These are phyloP conservation scores for Sarocladiaceae sp. DNA, from an alignment of 2,329 filamentous ascomycete genomes.

Conservation along the genomic window DNA sequence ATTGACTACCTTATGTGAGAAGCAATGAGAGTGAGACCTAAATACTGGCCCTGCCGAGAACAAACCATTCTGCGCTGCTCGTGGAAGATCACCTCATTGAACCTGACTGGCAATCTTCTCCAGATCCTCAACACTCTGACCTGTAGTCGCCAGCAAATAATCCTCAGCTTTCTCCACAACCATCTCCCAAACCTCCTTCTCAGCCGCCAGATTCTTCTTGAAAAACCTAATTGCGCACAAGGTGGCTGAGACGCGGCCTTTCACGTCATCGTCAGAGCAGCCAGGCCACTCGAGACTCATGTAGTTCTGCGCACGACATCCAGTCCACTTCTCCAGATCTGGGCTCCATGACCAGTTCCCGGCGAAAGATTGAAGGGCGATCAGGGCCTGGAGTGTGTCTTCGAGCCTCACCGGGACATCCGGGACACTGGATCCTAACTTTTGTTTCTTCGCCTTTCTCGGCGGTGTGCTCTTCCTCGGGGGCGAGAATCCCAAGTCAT, in stretches of 20 bases:
- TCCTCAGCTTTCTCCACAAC: conserved; percentile 54
- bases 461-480: too few species aligned
- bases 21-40: too few species aligned
- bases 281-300: conserved; percentile 11
- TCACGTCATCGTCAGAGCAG: not conserved
- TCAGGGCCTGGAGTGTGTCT: conserved; percentile 29
- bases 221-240: conserved; percentile 31
- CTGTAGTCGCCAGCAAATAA: conserved; percentile 36
- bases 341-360: conserved; percentile 26
- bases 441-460: conserved; percentile 4
- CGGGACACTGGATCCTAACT: too few species aligned
- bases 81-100: too few species aligned
- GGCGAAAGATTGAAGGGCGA: conserved; percentile 43
- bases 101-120: not conserved
- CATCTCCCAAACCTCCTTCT: conserved; percentile 60
- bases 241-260: conserved; percentile 21
- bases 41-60: too few species aligned
- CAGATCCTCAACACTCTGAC: not conserved
- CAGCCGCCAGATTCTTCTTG: conserved; percentile 34
- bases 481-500: too few species aligned
- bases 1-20: too few species aligned
- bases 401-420: not conserved
- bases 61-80: too few species aligned
- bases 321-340: conserved; percentile 23
- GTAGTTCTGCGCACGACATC: conserved; percentile 13